phyloP scores from a whole-genome alignment of 73 alveolate genomes.

The Paramecium tetraurelia region DNA sequence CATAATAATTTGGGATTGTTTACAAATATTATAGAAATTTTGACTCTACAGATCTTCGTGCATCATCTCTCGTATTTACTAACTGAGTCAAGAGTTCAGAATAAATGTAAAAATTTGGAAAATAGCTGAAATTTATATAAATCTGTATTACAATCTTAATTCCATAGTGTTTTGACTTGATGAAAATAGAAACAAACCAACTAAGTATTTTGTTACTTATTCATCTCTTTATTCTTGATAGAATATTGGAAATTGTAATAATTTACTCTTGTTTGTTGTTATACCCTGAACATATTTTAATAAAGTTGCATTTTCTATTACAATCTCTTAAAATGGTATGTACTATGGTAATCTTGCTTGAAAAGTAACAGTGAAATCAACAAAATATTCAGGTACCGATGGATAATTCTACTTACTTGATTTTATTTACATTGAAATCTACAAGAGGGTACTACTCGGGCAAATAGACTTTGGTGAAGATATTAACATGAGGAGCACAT shows the following conservation, averaged over 20 bases:
- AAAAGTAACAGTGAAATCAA: background rate
- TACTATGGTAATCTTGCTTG: background rate
- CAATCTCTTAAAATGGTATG: background rate
- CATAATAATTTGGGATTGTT: slow-evolving; percentile 23
- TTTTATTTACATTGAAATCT: background rate
- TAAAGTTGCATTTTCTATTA: background rate
- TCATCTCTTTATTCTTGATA: background rate
- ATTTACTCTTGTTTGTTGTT: background rate
- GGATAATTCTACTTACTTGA: slow-evolving; percentile 17
- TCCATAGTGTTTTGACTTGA: background rate
- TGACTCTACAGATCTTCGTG: background rate
- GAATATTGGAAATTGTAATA: background rate
- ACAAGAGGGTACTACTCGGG: background rate
- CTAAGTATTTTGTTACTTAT: background rate
- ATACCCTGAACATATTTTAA: background rate
- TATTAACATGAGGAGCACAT: background rate
- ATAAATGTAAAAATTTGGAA: slow-evolving; percentile 17
- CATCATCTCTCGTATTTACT: background rate
- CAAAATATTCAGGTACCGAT: slow-evolving; percentile 37
- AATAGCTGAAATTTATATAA: background rate
- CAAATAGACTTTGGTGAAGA: slow-evolving; percentile 16
- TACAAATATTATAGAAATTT: background rate
- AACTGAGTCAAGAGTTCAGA: background rate
- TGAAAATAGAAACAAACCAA: background rate
- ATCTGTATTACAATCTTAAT: background rate